These are phyloP conservation scores for Oryza coarctata DNA, from an alignment of 176 grass and related monocot species.

Conservation along the genomic window DNA sequence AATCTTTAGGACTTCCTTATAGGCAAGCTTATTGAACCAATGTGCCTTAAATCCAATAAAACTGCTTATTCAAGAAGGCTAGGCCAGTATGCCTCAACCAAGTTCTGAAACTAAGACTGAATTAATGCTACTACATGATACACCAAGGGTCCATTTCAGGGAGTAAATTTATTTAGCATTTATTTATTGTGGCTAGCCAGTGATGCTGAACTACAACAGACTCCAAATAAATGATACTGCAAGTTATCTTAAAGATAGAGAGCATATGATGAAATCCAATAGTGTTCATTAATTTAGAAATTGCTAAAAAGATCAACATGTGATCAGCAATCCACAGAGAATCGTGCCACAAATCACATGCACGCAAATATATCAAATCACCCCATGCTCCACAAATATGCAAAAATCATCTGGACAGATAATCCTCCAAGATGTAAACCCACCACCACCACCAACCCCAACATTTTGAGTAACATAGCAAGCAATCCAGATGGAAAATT, in stretches of 20 bases:
- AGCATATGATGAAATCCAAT: not conserved
- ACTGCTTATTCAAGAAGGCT: not conserved
- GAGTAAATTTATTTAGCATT: not conserved
- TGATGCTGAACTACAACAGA: not conserved
- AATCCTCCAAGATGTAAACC: not conserved
- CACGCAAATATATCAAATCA: not conserved
- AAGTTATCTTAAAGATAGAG: not conserved
- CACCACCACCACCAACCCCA: not conserved
- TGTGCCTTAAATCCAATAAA: not conserved
- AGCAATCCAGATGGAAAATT: conserved; percentile 11
- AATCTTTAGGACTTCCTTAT: not conserved
- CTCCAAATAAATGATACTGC: not conserved
- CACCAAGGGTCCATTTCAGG: not conserved
- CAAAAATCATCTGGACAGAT: not conserved
- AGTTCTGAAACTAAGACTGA: not conserved
- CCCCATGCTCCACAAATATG: not conserved
- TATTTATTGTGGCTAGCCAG: not conserved
- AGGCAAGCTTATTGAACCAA: not conserved
- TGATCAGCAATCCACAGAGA: not conserved
- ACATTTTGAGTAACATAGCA: not conserved
- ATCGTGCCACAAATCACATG: not conserved
- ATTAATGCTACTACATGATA: not conserved
- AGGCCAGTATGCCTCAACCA: not conserved
- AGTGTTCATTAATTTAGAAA: not conserved
- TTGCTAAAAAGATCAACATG: not conserved